These are phyloP conservation scores for Candida palmyrensis DNA, from an alignment of 805 yeast species.

Conservation along the genomic window DNA sequence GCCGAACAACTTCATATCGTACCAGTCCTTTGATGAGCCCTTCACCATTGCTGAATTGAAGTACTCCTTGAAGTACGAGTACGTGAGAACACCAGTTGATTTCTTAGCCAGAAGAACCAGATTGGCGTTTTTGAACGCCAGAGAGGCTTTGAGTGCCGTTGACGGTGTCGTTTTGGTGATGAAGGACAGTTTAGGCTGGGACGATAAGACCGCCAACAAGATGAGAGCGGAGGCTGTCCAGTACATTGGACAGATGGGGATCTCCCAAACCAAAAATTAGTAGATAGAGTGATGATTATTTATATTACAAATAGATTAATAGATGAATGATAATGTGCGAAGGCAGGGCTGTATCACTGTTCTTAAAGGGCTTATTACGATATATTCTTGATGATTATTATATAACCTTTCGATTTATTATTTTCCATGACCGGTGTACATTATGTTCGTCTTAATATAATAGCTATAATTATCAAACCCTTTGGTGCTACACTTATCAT, in stretches of 20 bases:
- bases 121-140: slow-evolving; percentile 85
- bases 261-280: slow-evolving; percentile 12
- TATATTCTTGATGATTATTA: no score
- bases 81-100: slow-evolving; percentile 82
- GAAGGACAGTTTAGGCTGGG: slow-evolving; percentile 80
- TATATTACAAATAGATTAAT: not conserved
- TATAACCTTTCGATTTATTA: no score
- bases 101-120: slow-evolving; percentile 91
- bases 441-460: no score
- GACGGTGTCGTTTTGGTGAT: slow-evolving; percentile 83
- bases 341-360: no score
- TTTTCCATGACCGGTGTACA: no score
- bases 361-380: no score
- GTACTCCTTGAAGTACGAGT: slow-evolving; percentile 78
- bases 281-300: not conserved
- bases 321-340: no score
- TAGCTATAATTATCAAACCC: no score
- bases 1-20: slow-evolving; percentile 33
- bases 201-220: slow-evolving; percentile 46
- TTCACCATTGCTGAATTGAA: slow-evolving; percentile 87
- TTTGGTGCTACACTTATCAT: no score
- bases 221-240: slow-evolving; percentile 49
- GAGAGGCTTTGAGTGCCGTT: slow-evolving; percentile 73
- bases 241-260: slow-evolving; percentile 62
- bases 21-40: slow-evolving; percentile 64